These are phyloP conservation scores for Fraxinus sp. DNA, from an alignment of 305 asterid genomes.

Conservation along the genomic window DNA sequence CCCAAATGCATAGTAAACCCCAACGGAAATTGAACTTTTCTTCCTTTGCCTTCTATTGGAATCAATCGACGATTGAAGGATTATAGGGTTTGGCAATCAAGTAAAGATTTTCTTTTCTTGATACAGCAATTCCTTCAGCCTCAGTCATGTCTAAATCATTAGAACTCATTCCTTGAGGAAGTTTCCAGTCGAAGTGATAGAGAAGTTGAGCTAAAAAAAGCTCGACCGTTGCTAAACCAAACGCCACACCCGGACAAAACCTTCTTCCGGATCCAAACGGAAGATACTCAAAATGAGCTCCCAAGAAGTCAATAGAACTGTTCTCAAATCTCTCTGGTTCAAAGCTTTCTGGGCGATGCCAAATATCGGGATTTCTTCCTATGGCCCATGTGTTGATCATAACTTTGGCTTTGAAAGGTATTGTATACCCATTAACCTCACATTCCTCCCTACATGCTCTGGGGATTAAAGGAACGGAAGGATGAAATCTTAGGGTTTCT, in stretches of 20 bases:
- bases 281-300: neutral
- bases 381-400: neutral
- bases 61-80: neutral
- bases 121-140: neutral
- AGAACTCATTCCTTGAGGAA: neutral
- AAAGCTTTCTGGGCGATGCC: neutral
- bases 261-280: neutral
- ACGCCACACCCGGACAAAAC: neutral
- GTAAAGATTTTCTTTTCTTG: neutral
- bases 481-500: conserved; percentile 9
- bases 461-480: neutral
- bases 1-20: neutral
- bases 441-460: neutral
- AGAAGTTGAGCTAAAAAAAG: neutral
- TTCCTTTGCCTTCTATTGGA: neutral
- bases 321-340: conserved; percentile 1
- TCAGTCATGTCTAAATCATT: neutral
- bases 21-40: neutral
- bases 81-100: neutral
- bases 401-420: neutral
- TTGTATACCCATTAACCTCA: neutral
- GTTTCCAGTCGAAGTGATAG: neutral
- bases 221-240: neutral
- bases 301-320: neutral
- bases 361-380: neutral